Percentiles rank a stretch among this genome's conserved stretches.
Evolutionary conservation across 768 basidiomycete genomes (phyloP).

Genomic region (Podaxis mareebaensis): DNA sequence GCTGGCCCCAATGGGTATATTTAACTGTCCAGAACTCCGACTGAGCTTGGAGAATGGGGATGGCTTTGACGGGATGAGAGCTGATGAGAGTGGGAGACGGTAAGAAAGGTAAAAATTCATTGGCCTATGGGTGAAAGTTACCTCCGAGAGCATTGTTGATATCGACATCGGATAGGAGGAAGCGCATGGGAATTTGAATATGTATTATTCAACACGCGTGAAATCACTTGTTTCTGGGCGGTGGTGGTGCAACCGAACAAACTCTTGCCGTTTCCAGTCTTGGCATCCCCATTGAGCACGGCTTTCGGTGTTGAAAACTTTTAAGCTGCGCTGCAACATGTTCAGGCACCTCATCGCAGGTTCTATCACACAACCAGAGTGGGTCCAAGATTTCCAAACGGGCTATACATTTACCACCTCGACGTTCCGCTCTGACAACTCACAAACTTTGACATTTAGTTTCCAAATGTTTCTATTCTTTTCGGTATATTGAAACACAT

Average conservation of each 20-base stretch:
- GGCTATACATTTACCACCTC: neutral
- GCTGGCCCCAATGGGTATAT: neutral
- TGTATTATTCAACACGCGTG: neutral
- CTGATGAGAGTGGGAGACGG: neutral
- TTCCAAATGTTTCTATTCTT: slow-evolving; percentile 6
- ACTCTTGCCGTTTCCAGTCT: neutral
- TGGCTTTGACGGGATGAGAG: neutral
- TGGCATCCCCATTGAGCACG: neutral
- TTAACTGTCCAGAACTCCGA: neutral
- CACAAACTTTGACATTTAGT: neutral
- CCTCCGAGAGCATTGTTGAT: neutral
- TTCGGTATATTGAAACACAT: slow-evolving; percentile 6
- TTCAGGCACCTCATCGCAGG: too few species aligned
- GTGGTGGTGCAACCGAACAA: neutral
- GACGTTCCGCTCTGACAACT: neutral
- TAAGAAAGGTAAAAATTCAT: neutral
- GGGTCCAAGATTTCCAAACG: neutral
- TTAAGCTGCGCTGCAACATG: too few species aligned
- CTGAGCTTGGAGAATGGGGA: neutral
- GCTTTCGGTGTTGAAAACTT: too few species aligned
- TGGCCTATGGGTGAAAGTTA: too few species aligned
- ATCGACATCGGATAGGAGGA: neutral
- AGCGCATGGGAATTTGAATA: slow-evolving; percentile 7
- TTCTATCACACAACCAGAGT: too few species aligned
- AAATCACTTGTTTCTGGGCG: neutral